phyloP scores from a whole-genome alignment of 108 stramenopile species.

The Cyclotella cryptica region DNA sequence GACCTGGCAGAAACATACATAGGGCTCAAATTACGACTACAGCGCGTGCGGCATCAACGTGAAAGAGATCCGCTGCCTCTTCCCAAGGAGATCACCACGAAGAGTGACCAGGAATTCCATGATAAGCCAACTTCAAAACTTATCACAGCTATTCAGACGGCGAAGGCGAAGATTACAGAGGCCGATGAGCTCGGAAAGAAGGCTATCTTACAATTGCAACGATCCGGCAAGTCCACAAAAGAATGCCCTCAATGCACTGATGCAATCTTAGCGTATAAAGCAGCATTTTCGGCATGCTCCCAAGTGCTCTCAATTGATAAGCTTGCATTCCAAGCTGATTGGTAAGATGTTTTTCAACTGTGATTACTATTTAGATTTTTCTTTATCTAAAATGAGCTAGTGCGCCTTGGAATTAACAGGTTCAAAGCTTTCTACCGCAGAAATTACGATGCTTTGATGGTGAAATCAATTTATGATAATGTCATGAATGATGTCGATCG shows the following conservation, averaged over 20 bases:
- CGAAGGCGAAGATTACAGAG: conserved; percentile 51
- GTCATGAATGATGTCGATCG: conserved; percentile 83
- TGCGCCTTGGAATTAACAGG: background rate
- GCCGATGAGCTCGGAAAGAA: conserved; percentile 64
- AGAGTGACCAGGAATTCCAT: conserved; percentile 17
- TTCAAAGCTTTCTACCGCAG: conserved; percentile 83
- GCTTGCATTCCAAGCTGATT: conserved; percentile 78
- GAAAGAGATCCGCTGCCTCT: conserved; percentile 82
- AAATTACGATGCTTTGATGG: conserved; percentile 91
- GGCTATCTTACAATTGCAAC: conserved; percentile 45
- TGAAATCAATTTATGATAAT: conserved; percentile 80
- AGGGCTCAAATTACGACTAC: conserved; percentile 82
- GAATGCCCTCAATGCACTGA: conserved; percentile 40
- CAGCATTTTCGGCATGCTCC: conserved; percentile 77
- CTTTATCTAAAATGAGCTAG: background rate
- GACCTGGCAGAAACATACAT: conserved; percentile 87
- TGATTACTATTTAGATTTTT: background rate
- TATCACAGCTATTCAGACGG: conserved; percentile 45
- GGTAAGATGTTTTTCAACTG: conserved; percentile 20
- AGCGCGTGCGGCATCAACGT: conserved; percentile 71
- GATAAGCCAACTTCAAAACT: conserved; percentile 57
- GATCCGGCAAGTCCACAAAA: conserved; percentile 49
- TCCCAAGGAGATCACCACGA: conserved; percentile 33
- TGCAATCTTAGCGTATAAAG: conserved; percentile 62
- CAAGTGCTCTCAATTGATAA: conserved; percentile 77